Percentiles rank a stretch among this genome's conserved stretches.
These are phyloP conservation scores for Cadophora sp. DNA, from an alignment of 2,329 filamentous ascomycete genomes.

Conservation along the genomic window DNA sequence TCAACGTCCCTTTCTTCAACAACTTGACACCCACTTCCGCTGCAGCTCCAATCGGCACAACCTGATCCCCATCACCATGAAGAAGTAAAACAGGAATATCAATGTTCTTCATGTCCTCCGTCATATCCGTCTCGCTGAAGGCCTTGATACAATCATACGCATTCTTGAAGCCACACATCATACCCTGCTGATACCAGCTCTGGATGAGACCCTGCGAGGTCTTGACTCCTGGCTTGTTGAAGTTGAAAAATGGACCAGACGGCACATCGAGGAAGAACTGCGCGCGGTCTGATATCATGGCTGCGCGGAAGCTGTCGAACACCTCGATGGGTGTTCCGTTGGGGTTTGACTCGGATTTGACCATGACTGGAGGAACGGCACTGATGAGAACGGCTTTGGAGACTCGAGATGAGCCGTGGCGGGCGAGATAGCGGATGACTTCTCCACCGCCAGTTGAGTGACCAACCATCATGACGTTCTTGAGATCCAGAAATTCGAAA, in stretches of 20 bases:
- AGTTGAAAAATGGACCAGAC: slow-evolving; percentile 46
- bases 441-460: slow-evolving; percentile 52
- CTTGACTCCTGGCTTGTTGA: slow-evolving; percentile 43
- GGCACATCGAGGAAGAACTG: slow-evolving; percentile 48
- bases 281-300: slow-evolving; percentile 46
- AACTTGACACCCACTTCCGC: slow-evolving; percentile 45
- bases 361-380: slow-evolving; percentile 47
- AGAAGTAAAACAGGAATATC: slow-evolving; percentile 49
- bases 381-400: slow-evolving; percentile 49
- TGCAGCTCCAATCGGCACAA: slow-evolving; percentile 47
- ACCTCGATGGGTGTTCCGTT: slow-evolving; percentile 46
- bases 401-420: slow-evolving; percentile 47
- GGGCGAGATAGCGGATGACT: slow-evolving; percentile 46
- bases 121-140: slow-evolving; percentile 51
- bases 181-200: slow-evolving; percentile 50
- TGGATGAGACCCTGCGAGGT: slow-evolving; percentile 48
- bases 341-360: slow-evolving; percentile 45
- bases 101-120: slow-evolving; percentile 48
- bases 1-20: slow-evolving; percentile 47
- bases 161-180: slow-evolving; percentile 47
- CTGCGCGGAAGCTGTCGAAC: slow-evolving; percentile 48
- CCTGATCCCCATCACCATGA: slow-evolving; percentile 51
- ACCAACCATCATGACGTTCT: slow-evolving; percentile 47
- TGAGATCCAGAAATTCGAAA: slow-evolving; percentile 46
- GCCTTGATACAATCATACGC: slow-evolving; percentile 50